A percentile compares a stretch with the other conserved stretches of the same genome.
These are phyloP conservation scores for Penicillium nordicum DNA, from an alignment of 2,329 filamentous ascomycete genomes.

Conservation along the genomic window DNA sequence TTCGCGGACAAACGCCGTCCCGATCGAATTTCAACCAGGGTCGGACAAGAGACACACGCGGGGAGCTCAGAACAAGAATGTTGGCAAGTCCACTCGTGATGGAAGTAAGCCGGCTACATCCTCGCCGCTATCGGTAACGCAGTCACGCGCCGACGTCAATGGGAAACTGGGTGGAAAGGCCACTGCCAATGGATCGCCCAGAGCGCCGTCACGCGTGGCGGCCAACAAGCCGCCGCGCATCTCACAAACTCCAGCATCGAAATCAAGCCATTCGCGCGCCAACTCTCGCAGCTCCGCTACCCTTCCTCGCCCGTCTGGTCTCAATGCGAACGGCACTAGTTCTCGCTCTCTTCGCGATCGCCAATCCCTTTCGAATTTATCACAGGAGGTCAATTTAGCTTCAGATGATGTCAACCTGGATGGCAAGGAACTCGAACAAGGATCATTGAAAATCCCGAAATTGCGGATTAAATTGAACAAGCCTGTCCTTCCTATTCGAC, in stretches of 20 bases:
- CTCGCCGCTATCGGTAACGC: slow-evolving; percentile 32
- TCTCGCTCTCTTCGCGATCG: slow-evolving; percentile 27
- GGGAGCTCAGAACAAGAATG: slow-evolving; percentile 35
- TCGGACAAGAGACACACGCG: slow-evolving; percentile 49
- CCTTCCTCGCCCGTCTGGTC: slow-evolving; percentile 17
- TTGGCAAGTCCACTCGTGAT: slow-evolving; percentile 29
- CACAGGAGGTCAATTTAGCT: slow-evolving; percentile 11
- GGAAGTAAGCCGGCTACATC: slow-evolving; percentile 26
- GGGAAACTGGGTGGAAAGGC: slow-evolving; percentile 31
- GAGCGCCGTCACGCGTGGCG: slow-evolving; percentile 23
- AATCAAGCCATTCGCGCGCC: slow-evolving; percentile 26
- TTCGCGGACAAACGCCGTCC: slow-evolving; percentile 51
- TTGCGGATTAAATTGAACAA: slow-evolving; percentile 51
- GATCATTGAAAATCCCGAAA: slow-evolving; percentile 30
- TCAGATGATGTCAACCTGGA: slow-evolving; percentile 14
- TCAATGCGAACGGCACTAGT: slow-evolving; percentile 22
- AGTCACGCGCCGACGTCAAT: slow-evolving; percentile 29
- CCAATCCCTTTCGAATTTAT: slow-evolving; percentile 24
- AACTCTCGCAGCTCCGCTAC: slow-evolving; percentile 31
- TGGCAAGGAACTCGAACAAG: slow-evolving; percentile 20
- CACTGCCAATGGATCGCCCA: slow-evolving; percentile 32
- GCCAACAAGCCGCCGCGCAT: slow-evolving; percentile 20
- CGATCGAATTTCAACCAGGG: slow-evolving; percentile 47
- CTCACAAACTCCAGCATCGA: slow-evolving; percentile 29
- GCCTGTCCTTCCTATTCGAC: slow-evolving; percentile 49